Base-by-base conservation (phyloP, 2,329 filamentous ascomycete species). In the Lachnellula occidentalis region DNA sequence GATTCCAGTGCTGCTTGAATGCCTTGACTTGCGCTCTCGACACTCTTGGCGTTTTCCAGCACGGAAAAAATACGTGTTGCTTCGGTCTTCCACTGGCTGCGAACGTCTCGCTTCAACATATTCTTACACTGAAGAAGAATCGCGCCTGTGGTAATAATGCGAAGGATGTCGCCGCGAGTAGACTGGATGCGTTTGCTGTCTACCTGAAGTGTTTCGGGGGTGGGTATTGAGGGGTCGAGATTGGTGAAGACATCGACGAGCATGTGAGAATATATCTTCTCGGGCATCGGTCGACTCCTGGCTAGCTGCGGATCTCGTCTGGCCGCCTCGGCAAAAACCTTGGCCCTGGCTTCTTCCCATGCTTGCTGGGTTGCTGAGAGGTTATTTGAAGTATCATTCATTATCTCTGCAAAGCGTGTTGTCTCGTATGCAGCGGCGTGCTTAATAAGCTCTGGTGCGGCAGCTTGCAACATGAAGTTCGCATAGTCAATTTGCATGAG, bases 101-200 rank as follows among this genome's bases (percentile, higher is more conserved):
- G 83, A 3, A 90, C 87, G 65, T 92, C 88, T 15, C 89, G 83
- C 71, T 91, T 92, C 34, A 94, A 78, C 7, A 92, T 76, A 62
- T 91, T 92, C 74, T 94, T 94, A 70, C 86, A 87, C 50, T 90
- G 90, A 14, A 92, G 73, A 27, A 92, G 74, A 47, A 92, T 86
- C 0, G 88, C 86, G 1, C 86, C 87, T 3, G 87, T 81, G 1
- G 87, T 87, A 21, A 88, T 81, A 62, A 92, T 85, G 45, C 83
- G 80, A 45, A 86, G 72, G 1, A 83, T 76, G 55, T 83, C 76
- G 24, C 72, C 69, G 8, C 83, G 80, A 47, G 83, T 78, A 21
- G 77, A 76, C 2, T 73, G 70, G 42, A 90, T 80, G 15, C 88
- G 86, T 51, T 77, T 79, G 41, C 76, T 68, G 62, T 94, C 89